Base-by-base conservation (phyloP, 2,329 filamentous ascomycete species). In the Cordyceps cicadae region DNA sequence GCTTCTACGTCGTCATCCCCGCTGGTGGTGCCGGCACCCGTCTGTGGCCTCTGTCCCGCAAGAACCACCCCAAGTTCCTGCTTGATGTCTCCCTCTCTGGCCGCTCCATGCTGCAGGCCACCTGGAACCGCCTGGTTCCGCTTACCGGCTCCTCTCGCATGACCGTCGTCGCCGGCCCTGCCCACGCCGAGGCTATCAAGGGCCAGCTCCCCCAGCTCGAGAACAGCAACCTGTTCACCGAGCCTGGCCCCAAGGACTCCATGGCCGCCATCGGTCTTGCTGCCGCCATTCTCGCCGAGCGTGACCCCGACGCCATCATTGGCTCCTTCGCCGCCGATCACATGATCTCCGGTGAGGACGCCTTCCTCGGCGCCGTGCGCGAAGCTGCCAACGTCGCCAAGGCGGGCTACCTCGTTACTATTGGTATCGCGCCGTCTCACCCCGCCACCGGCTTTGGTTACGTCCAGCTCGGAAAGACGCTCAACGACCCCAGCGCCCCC, bases 1-100 rank as follows among this genome's bases (percentile, higher is more conserved):
- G 67, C 46, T 68, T 68, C 59, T 68, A 67, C 58, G 66, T 67
- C 54, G 66, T 68, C 24, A 68, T 68, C 43, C 67, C 67, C 12
- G 67, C 67, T n/a, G 67, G 67, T 52, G 67, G 67, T 61, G 67
- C 67, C 48, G 67, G 67, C 29, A 68, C 67, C 60, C 67, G 67
- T 61, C 64, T 68, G 17, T 68, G 67, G 67, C 67, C 67, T 17
- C 63, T 68, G 43, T 68, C 67, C 12, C 66, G 67, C 32, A 66
- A 68, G 63, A 67, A 68, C 49, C 67, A 68, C 56, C 67, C 67
- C 66, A 68, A 68, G 60, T 68, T 68, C 49, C 63, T 68, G 53
- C 62, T 68, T 39, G 67, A 68, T 43, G 66, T 68, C 54, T 64
- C 66, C 50, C 65, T 68, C 12, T 67, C 63, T 9, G 67, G 67